Percentiles rank a stretch among this genome's conserved stretches.
These are phyloP conservation scores for Annulohypoxylon bovei DNA, from an alignment of 495 filamentous ascomycete species.

Conservation along the genomic window DNA sequence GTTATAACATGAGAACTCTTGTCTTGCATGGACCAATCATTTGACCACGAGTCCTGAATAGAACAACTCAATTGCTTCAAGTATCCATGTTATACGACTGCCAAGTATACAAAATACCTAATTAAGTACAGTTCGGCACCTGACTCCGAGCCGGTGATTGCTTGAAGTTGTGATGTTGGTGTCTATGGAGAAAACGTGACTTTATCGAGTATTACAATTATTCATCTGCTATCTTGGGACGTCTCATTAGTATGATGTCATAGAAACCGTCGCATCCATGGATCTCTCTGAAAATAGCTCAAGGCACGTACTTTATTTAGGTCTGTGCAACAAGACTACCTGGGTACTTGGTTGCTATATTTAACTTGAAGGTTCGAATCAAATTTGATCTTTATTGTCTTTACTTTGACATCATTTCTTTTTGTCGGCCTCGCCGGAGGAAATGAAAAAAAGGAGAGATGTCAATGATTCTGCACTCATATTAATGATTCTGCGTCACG, in stretches of 20 bases:
- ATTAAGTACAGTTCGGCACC: neutral
- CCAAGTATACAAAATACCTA: neutral
- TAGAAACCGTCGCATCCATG: neutral
- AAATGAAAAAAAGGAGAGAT: neutral
- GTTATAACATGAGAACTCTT: neutral
- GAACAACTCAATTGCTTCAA: slow-evolving; percentile 28
- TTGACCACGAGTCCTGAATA: slow-evolving; percentile 35
- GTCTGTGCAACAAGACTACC: neutral
- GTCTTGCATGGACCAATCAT: slow-evolving; percentile 37
- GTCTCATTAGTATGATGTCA: neutral
- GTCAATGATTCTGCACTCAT: neutral
- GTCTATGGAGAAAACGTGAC: neutral
- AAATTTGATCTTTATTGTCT: neutral
- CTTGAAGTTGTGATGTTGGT: neutral
- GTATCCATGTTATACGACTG: neutral
- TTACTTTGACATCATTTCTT: neutral
- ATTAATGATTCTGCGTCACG: too few species aligned
- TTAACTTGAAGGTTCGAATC: neutral
- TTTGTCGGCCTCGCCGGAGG: neutral
- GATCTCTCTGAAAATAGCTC: neutral
- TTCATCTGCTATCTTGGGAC: neutral
- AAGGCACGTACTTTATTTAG: neutral
- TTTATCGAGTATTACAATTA: slow-evolving; percentile 3
- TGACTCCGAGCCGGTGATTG: slow-evolving; percentile 4
- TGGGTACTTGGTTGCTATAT: neutral